Base-by-base conservation (phyloP, 2,329 filamentous ascomycete genomes). In the Parastagonospora avenae region DNA sequence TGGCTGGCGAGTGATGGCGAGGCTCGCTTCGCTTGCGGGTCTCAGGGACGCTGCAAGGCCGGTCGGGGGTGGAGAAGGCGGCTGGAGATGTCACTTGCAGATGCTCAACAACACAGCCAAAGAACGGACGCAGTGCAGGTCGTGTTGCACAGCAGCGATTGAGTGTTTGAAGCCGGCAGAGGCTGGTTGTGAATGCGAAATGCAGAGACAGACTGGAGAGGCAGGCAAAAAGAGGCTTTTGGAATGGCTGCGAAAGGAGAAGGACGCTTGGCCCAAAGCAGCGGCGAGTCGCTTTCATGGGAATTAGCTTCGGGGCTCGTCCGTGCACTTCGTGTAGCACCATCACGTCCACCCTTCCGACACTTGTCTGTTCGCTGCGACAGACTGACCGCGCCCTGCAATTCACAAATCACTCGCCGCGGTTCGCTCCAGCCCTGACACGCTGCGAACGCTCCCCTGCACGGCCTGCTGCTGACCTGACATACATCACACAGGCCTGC, bases 1-100 rank as follows among this genome's bases (percentile, higher is more conserved):
- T 62, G 66, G 65, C 55, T 48, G 56, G 59, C 60, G 57, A 57
- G 48, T 49, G 63, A 62, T 51, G 58, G 65, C 60, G 55, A 52
- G 55, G 62, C 63, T 70, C 64, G 69, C 62, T 66, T 64, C 58
- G 63, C 55, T 58, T 50, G 54, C 44, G 56, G 59, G 60, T 53
- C 52, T 62, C 58, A 59, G 60, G 61, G 57, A 56, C 48, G 58
- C 63, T 67, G 66, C 61, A 63, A 61, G 61, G 62, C 55, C 55
- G 56, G 59, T 60, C 54, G 59, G 60, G 59, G 55, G 59, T 59
- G 55, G 63, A 54, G 57, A 57, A 57, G 55, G 57, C 50, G 38
- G 38, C 38, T 40, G 38, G 38, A 19, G 38, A 12, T 24, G 19
- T 43, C 54, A 54, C 45, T 48, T 33, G 53, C 44, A 55, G 59